Base-by-base conservation (phyloP, 140 eudicot species). In the Anethum foeniculum region DNA sequence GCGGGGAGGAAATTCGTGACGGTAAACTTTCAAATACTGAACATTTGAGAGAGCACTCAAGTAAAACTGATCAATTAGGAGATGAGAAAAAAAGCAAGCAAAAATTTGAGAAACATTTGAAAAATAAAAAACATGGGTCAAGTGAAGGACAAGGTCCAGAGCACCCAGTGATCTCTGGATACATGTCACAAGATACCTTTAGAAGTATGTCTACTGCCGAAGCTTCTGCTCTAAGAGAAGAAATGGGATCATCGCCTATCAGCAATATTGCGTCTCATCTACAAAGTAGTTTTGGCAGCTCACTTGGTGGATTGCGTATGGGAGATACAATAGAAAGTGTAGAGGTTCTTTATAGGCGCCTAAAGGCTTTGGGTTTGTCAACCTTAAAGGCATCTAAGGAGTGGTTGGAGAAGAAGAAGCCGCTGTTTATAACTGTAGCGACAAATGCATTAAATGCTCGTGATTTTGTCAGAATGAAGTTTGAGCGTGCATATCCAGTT, bases 391-490 rank as follows among this genome's bases (percentile, higher is more conserved):
- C 89, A 77, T 90, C 90, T 44, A 80, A 51, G 65, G 89, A 88
- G 62, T 92, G 96, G 97, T 48, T 91, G 64, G 92, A 95, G 76
- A 88, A 83, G 88, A 85, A 87, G 76, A 93, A 81, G 78, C 99
- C 99, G 0, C 68, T 82, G 49, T 27, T 89, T 82, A 80, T 81
- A 79, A 68, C 48, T 36, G 27, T 91, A 79, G 80, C 80, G 79
- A 84, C 80, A 41, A 81, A 82, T 41, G 62, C 79, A 38, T 52
- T 79, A 64, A 82, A 78, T 41, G 80, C 88, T 69, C 88, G 91
- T 85, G 93, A 87, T 88, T 86, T 85, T 80, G 86, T 89, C 44
- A 85, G 82, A 78, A 67, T 54, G 86, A 95, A 86, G 86, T 54
- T 92, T 84, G 83, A 86, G 83, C 83, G 67, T 65, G 92, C 86